These are phyloP conservation scores for Asclepias syriaca DNA, from an alignment of 257 asterid genomes.

Conservation along the genomic window DNA sequence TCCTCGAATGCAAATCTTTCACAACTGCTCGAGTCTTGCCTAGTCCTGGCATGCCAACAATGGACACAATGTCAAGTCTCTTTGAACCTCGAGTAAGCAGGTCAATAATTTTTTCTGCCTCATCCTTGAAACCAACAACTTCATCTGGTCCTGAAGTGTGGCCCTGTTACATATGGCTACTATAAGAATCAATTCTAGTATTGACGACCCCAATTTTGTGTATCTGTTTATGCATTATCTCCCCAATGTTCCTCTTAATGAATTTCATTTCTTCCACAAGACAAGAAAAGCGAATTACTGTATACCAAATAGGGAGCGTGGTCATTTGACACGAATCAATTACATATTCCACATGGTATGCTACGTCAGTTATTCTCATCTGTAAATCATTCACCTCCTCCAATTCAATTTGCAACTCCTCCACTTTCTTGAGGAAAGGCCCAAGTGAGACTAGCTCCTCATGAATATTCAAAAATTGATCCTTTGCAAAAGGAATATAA, in stretches of 20 bases:
- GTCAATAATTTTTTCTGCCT: neutral
- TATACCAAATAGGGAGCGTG: neutral
- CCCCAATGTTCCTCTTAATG: neutral
- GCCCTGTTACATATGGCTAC: neutral
- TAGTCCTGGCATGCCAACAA: too few relatives aligned
- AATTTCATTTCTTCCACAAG: neutral
- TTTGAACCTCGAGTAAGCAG: neutral
- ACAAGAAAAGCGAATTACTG: neutral
- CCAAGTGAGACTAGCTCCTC: neutral
- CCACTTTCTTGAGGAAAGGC: neutral
- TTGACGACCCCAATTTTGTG: neutral
- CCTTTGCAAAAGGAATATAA: neutral
- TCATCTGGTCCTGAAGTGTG: neutral
- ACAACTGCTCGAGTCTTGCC: too few relatives aligned
- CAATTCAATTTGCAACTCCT: neutral
- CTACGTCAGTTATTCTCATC: neutral
- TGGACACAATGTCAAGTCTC: too few relatives aligned
- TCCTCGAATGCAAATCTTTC: too few relatives aligned
- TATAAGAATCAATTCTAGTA: neutral
- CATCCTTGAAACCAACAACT: conserved; percentile 3
- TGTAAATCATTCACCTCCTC: neutral
- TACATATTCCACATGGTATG: conserved; percentile 2
- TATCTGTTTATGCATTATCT: neutral
- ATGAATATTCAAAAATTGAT: neutral
- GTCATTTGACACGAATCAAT: neutral